phyloP scores from a whole-genome alignment of 192 early-diverging fungal species.

The Fimicolochytrium jonesii region DNA sequence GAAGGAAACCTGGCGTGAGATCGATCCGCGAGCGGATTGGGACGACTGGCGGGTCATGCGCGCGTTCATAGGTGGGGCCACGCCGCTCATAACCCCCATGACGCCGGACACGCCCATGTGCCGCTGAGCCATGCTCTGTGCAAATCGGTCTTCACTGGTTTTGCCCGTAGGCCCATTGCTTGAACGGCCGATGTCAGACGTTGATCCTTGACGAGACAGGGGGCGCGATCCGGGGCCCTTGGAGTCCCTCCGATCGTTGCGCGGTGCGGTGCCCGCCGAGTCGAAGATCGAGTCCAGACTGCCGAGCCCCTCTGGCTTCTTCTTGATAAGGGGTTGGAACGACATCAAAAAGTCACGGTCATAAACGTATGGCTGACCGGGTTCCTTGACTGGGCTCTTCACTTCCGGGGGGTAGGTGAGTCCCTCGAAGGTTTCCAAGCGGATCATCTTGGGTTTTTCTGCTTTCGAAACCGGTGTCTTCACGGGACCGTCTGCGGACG shows the following conservation, averaged over 20 bases:
- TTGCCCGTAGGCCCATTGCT: slow-evolving; percentile 32
- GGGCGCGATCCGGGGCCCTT: slow-evolving; percentile 37
- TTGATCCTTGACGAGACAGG: slow-evolving; percentile 36
- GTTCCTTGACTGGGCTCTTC: slow-evolving; percentile 37
- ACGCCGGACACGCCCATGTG: slow-evolving; percentile 15
- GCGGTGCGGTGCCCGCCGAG: slow-evolving; percentile 27
- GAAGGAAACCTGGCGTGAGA: background rate
- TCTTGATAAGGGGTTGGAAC: slow-evolving; percentile 61
- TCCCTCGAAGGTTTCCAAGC: slow-evolving; percentile 30
- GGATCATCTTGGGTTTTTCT: background rate
- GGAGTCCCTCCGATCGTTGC: slow-evolving; percentile 28
- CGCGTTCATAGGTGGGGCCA: slow-evolving; percentile 12
- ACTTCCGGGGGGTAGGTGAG: slow-evolving; percentile 49
- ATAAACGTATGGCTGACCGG: slow-evolving; percentile 65
- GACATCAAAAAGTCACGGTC: slow-evolving; percentile 74
- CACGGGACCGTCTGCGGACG: slow-evolving; percentile 44
- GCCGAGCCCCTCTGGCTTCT: slow-evolving; percentile 53
- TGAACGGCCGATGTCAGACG: slow-evolving; percentile 19
- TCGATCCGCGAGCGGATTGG: background rate
- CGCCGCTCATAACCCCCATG: slow-evolving; percentile 19
- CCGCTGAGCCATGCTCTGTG: slow-evolving; percentile 6
- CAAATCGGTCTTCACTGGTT: slow-evolving; percentile 21
- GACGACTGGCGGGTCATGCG: slow-evolving; percentile 20
- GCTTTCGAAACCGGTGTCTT: too few relatives aligned
- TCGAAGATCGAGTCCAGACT: slow-evolving; percentile 35